Evolutionary conservation across 768 basidiomycete species (phyloP).

Genomic region (Mycena capillaripes): DNA sequence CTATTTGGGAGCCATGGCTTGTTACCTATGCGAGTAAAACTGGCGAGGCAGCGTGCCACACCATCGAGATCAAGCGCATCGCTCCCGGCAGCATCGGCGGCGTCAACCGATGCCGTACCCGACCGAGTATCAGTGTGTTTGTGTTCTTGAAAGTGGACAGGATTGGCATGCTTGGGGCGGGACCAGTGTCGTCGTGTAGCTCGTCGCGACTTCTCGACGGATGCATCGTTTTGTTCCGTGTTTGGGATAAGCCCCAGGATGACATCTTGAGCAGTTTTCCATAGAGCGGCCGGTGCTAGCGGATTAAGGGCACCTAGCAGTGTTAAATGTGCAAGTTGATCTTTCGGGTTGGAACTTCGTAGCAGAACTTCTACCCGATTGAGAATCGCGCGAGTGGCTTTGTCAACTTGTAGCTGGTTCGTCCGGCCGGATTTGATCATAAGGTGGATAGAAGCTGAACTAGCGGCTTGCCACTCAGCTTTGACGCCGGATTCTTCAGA

Average conservation of each 20-base stretch:
- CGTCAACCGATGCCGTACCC: background rate
- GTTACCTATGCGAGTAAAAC: background rate
- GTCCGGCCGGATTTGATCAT: background rate
- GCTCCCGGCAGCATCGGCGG: background rate
- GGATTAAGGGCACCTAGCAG: background rate
- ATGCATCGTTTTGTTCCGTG: background rate
- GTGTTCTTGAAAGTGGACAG: background rate
- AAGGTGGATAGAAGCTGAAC: background rate
- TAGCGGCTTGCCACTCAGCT: background rate
- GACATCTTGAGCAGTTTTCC: background rate
- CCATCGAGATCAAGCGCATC: background rate
- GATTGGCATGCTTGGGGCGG: background rate
- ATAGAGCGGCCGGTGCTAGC: background rate
- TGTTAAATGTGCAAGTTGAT: constrained; percentile 2
- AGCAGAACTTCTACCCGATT: background rate
- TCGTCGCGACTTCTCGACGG: background rate
- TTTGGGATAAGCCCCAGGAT: background rate
- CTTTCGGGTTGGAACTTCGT: background rate
- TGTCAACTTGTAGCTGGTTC: background rate
- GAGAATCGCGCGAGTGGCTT: background rate
- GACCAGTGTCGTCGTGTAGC: background rate
- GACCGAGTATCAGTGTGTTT: background rate
- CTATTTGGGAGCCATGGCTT: background rate
- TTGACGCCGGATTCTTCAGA: constrained; percentile 2
- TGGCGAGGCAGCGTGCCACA: background rate